phyloP scores from a whole-genome alignment of 192 early-diverging fungal genomes.

The Geranomyces variabilis region DNA sequence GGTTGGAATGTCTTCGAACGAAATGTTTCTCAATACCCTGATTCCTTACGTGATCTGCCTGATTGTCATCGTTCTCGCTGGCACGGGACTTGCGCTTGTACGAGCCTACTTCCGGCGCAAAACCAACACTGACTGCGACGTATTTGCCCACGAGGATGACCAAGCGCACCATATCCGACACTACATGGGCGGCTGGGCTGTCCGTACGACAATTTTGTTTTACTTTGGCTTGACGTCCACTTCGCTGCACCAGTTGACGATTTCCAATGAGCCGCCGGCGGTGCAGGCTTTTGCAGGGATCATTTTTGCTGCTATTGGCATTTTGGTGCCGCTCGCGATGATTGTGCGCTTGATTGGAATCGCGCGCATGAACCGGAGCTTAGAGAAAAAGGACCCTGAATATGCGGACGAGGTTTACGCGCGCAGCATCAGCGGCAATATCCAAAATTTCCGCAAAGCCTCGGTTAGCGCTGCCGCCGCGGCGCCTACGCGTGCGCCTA shows the following conservation, averaged over 20 bases:
- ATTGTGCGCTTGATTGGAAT: constrained; percentile 18
- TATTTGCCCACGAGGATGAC: constrained; percentile 1
- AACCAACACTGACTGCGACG: constrained; percentile 8
- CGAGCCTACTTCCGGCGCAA: constrained; percentile 3
- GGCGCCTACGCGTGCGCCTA: neutral
- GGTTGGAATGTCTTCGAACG: constrained; percentile 4
- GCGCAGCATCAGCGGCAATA: constrained; percentile 17
- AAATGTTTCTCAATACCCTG: constrained; percentile 28
- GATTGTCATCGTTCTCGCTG: neutral
- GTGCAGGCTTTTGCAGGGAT: constrained; percentile 20
- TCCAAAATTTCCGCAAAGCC: constrained; percentile 1
- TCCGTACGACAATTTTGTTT: constrained; percentile 16
- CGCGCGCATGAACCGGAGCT: constrained; percentile 9
- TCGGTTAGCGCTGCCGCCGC: neutral
- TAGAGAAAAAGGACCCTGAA: constrained; percentile 17
- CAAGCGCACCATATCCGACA: constrained; percentile 23
- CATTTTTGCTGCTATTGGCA: constrained; percentile 16
- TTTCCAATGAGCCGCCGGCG: constrained; percentile 7
- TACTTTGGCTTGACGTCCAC: constrained; percentile 33
- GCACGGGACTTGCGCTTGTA: neutral
- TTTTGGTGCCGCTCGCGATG: constrained; percentile 10
- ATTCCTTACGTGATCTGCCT: constrained; percentile 12
- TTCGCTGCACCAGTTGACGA: constrained; percentile 19
- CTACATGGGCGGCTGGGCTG: constrained; percentile 22
- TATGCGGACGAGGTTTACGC: constrained; percentile 24